Conservation (phyloP, 2,329 filamentous ascomycete genomes). For the Alternaria angustiovoidea region DNA sequence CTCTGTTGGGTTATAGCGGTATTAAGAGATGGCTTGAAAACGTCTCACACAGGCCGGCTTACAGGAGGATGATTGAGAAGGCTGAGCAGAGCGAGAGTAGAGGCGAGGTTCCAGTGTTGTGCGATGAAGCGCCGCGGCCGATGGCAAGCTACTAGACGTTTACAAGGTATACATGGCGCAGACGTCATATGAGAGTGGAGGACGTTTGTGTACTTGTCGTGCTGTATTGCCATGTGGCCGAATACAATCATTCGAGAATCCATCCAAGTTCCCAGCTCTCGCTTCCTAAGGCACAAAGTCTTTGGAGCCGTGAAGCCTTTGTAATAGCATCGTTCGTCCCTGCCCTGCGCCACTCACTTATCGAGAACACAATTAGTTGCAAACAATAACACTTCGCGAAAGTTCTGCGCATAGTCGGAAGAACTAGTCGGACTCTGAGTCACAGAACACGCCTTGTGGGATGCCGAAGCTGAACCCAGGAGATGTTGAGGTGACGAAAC, state of each 20-base stretch:
- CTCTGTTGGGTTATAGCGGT: not conserved
- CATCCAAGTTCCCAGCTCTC: too few species aligned
- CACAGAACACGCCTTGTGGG: not conserved
- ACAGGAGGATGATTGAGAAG: not conserved
- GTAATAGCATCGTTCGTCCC: not conserved
- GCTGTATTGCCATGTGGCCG: not conserved
- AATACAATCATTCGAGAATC: not conserved
- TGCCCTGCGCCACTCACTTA: not conserved
- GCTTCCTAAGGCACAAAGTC: not conserved
- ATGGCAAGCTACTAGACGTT: not conserved
- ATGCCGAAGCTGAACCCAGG: not conserved
- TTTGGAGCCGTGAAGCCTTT: not conserved
- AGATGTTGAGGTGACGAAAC: not conserved
- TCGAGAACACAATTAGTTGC: not conserved
- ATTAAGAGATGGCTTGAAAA: not conserved
- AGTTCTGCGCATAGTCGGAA: not conserved
- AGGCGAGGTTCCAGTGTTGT: not conserved
- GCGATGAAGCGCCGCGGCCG: not conserved
- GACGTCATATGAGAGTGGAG: too few species aligned
- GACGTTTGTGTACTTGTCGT: not conserved
- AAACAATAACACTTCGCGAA: not conserved
- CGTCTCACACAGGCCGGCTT: not conserved
- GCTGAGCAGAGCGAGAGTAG: not conserved
- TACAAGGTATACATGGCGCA: not conserved
- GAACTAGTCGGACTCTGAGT: not conserved